A percentile compares a stretch with the other conserved stretches of the same genome.
phyloP scores from a whole-genome alignment of 192 early-diverging fungal genomes.

The Coemansia guatemalensis region DNA sequence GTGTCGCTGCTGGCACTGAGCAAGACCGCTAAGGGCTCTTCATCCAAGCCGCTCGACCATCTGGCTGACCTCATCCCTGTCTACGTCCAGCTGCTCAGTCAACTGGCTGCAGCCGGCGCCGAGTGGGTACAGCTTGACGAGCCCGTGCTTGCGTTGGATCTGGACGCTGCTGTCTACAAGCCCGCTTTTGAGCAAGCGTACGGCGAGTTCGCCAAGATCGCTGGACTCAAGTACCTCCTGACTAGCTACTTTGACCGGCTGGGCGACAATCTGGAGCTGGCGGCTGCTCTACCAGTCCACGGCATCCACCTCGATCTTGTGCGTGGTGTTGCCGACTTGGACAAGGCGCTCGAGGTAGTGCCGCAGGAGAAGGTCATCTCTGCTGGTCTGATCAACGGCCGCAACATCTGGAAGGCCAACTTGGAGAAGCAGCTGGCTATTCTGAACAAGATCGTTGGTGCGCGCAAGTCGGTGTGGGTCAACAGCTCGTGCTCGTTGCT shows the following conservation, averaged over 20 bases:
- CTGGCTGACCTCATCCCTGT: conserved; percentile 76
- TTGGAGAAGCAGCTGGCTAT: conserved; percentile 67
- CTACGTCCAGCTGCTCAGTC: conserved; percentile 73
- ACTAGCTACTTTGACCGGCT: conserved; percentile 95
- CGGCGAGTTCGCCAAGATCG: conserved; percentile 31
- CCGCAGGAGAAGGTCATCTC: conserved; percentile 72
- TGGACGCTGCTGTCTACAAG: conserved; percentile 85
- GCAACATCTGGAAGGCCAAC: conserved; percentile 98
- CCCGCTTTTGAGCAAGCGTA: conserved; percentile 57
- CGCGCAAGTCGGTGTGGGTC: conserved; percentile 65
- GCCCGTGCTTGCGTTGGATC: conserved; percentile 77
- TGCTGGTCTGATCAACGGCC: conserved; percentile 92
- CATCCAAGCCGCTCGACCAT: conserved; percentile 74
- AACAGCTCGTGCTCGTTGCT: conserved; percentile 90
- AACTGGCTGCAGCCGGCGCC: conserved; percentile 83
- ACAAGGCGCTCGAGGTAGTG: conserved; percentile 64
- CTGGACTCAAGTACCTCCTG: conserved; percentile 62
- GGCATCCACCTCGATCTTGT: conserved; percentile 92
- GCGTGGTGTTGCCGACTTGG: conserved; percentile 77
- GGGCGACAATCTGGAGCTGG: conserved; percentile 68
- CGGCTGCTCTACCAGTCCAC: conserved; percentile 72
- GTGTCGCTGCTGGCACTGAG: conserved; percentile 86
- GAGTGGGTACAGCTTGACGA: conserved; percentile 96
- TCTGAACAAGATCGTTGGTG: conserved; percentile 63
- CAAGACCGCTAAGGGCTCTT: conserved; percentile 72